A percentile compares a stretch with the other conserved stretches of the same genome.
These are phyloP conservation scores for Aplosporella prunicola DNA, from an alignment of 2,329 filamentous ascomycete species.

Conservation along the genomic window DNA sequence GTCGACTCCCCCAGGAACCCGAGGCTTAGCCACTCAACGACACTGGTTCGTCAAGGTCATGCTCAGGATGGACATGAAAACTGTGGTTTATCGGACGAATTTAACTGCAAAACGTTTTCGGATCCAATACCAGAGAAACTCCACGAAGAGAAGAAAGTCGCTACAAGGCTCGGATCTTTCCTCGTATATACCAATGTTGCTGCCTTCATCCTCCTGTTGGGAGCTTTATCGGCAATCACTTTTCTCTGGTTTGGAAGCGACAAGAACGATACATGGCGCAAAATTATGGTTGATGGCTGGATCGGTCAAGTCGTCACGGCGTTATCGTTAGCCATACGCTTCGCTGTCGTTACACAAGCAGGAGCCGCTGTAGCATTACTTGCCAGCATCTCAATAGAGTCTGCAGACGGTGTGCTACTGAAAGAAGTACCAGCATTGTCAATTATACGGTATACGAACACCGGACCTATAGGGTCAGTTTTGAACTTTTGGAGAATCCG, in stretches of 20 bases:
- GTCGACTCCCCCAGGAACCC: no score
- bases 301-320: neutral
- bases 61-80: no score
- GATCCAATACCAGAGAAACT: no score
- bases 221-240: neutral
- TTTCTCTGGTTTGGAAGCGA: neutral
- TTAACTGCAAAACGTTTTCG: no score
- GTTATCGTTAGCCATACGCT: neutral
- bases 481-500: neutral
- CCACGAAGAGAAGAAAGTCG: no score
- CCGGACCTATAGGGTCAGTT: neutral
- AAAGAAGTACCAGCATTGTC: neutral
- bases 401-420: neutral
- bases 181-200: conserved; percentile 3
- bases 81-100: no score
- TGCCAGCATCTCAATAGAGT: neutral
- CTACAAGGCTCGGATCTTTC: no score
- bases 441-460: neutral
- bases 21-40: no score
- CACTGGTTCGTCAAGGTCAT: no score
- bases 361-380: neutral
- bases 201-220: neutral
- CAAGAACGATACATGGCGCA: neutral
- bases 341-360: conserved; percentile 1
- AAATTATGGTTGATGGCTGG: conserved; percentile 1